Percentiles rank a stretch among this genome's conserved stretches.
Evolutionary conservation across 1,284 basidiomycete species (phyloP).

Genomic region (Heterobasidion parviporum): DNA sequence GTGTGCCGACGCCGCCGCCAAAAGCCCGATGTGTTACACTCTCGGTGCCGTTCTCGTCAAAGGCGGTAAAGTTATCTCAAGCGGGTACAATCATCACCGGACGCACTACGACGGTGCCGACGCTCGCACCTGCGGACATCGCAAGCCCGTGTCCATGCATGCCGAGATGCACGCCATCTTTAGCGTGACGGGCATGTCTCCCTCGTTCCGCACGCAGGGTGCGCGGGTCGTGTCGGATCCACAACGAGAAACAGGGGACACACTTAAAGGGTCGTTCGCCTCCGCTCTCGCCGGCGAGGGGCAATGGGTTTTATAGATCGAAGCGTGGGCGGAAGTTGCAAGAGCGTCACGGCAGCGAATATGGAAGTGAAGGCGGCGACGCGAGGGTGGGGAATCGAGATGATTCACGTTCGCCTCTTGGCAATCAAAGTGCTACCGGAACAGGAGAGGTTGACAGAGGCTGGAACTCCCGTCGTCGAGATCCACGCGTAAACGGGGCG

Average conservation of each 20-base stretch:
- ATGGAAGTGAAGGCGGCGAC: background rate
- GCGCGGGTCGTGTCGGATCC: conserved; percentile 9
- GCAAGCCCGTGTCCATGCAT: conserved; percentile 51
- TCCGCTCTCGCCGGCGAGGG: conserved; percentile 16
- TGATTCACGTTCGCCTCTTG: background rate
- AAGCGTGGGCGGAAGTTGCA: background rate
- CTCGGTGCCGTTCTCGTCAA: conserved; percentile 50
- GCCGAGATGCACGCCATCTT: conserved; percentile 57
- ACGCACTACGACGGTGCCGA: conserved; percentile 45
- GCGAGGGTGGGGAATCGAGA: background rate
- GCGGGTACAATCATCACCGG: conserved; percentile 46
- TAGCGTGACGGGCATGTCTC: conserved; percentile 42
- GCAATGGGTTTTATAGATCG: conserved; percentile 8
- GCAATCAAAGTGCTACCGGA: background rate
- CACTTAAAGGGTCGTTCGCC: conserved; percentile 14
- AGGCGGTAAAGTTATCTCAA: conserved; percentile 47
- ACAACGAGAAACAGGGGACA: background rate
- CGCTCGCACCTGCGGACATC: conserved; percentile 29
- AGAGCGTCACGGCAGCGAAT: background rate
- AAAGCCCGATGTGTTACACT: conserved; percentile 48
- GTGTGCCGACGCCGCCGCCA: conserved; percentile 41
- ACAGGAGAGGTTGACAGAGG: conserved; percentile 16
- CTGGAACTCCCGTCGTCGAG: conserved; percentile 30
- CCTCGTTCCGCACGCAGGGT: conserved; percentile 45
- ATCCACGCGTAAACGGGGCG: conserved; percentile 39